Base-by-base conservation (phyloP, 371 early-diverging fungal genomes). In the Funneliformis caledonium region DNA sequence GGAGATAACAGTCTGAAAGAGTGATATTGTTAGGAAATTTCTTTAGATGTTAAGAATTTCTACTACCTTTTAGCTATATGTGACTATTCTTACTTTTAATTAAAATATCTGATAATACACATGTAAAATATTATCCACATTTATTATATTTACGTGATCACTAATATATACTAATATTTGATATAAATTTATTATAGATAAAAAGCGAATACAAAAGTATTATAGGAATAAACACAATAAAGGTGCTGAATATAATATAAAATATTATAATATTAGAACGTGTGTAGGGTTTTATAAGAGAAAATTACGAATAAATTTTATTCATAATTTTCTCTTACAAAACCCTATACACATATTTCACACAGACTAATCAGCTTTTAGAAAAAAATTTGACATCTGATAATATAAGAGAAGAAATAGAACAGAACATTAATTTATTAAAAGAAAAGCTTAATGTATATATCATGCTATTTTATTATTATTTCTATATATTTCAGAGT, bases 381-480 rank as follows among this genome's bases (percentile, higher is more conserved):
- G 64, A 64, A 64, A 31, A 33, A 64, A 59, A 75, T 59, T 45
- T n/a, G 59, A 43, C 11, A 2, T 33, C 22, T 19, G 26, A 73
- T 73, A 16, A 73, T 56, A 73, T 33, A 12, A 2, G 31, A 73
- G 74, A 56, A 60, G 33, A 72, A 72, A 37, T 69, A 69, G 43
- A 1, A 14, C 8, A 9, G 4, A 69, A 69, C 42, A 19, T 69
- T 43, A 1, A 14, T 6, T 6, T 43, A 37, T 69, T 69, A 37
- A 69, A 69, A 37, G 6, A 6, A 12, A 69, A 69, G 16, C 69
- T 69, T 69, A 69, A 14, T 19, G 22, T 37, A 68, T 26, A 52
- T 73, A 16, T 73, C 45, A 73, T 19, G 22, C 48, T n/a, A 16
- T 73, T 73, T 73, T 47, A 50, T 26, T 26, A 47, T 22, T 19